Conservation (phyloP, 1,284 basidiomycete species). For the Sporisorium exsertum region DNA sequence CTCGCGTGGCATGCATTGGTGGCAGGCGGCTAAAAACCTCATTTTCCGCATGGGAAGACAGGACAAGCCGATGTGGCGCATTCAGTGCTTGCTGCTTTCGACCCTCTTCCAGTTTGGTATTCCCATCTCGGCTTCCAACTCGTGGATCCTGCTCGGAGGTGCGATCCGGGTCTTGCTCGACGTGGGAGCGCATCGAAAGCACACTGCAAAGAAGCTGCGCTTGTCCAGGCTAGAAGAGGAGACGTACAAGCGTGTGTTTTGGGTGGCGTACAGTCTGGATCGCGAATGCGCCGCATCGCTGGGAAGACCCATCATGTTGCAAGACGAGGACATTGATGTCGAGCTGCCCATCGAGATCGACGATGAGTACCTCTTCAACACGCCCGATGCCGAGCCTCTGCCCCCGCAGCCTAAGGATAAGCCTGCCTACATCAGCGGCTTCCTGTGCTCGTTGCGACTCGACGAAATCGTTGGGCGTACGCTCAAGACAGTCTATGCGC, state of each 20-base stretch:
- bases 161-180: constrained; percentile 55
- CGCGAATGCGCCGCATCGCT: constrained; percentile 48
- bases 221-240: constrained; percentile 52
- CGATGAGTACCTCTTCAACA: constrained; percentile 49
- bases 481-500: constrained; percentile 62
- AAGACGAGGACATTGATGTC: constrained; percentile 64
- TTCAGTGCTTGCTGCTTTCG: constrained; percentile 39
- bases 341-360: constrained; percentile 57
- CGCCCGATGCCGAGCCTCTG: constrained; percentile 29
- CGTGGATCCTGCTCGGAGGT: constrained; percentile 52
- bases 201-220: constrained; percentile 44
- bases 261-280: constrained; percentile 59
- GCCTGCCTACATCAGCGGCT: constrained; percentile 47
- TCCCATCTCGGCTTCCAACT: constrained; percentile 38
- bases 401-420: constrained; percentile 42
- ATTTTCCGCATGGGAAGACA: constrained; percentile 14
- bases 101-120: constrained; percentile 41
- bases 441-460: constrained; percentile 52
- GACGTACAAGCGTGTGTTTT: constrained; percentile 53
- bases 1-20: constrained; percentile 44
- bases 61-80: constrained; percentile 22
- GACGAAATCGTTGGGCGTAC: constrained; percentile 60
- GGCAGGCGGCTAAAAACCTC: constrained; percentile 36
- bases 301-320: constrained; percentile 58
- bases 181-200: constrained; percentile 55